phyloP scores from a whole-genome alignment of 495 filamentous ascomycete genomes.

The Aspergillus affinis region DNA sequence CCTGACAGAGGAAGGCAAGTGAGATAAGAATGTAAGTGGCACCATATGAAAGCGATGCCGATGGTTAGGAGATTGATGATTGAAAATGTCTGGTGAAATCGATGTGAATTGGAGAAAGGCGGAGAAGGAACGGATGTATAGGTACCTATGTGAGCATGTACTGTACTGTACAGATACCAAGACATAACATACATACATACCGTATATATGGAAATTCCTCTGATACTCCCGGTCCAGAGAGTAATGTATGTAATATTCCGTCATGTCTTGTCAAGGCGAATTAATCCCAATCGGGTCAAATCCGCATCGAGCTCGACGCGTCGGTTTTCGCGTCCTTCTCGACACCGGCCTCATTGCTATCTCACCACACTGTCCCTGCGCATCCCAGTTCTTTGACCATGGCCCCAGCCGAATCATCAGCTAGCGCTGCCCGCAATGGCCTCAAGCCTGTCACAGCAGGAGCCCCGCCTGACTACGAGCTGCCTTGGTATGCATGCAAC shows the following conservation, averaged over 20 bases:
- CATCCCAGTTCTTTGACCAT: slow-evolving; percentile 21
- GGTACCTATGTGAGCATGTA: no score
- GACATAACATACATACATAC: no score
- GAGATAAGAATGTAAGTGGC: neutral
- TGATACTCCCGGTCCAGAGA: no score
- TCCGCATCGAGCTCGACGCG: slow-evolving; percentile 20
- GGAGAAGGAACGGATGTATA: neutral
- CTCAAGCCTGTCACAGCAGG: slow-evolving; percentile 62
- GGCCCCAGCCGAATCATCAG: slow-evolving; percentile 73
- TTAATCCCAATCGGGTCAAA: slow-evolving; percentile 20
- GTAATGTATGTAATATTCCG: neutral
- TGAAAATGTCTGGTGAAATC: no score
- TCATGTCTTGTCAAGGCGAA: neutral
- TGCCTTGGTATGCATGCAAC: slow-evolving; percentile 71
- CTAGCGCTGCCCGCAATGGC: slow-evolving; percentile 65
- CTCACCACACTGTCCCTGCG: slow-evolving; percentile 1
- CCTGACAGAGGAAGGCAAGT: neutral
- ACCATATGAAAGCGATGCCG: neutral
- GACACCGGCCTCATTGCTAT: slow-evolving; percentile 8
- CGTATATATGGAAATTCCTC: no score
- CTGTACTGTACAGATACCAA: neutral
- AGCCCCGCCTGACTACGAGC: slow-evolving; percentile 69
- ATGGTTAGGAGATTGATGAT: neutral
- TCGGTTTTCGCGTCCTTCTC: slow-evolving; percentile 33
- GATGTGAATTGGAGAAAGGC: neutral